phyloP scores from a whole-genome alignment of 768 basidiomycete genomes.

The Termitomyces sp. region DNA sequence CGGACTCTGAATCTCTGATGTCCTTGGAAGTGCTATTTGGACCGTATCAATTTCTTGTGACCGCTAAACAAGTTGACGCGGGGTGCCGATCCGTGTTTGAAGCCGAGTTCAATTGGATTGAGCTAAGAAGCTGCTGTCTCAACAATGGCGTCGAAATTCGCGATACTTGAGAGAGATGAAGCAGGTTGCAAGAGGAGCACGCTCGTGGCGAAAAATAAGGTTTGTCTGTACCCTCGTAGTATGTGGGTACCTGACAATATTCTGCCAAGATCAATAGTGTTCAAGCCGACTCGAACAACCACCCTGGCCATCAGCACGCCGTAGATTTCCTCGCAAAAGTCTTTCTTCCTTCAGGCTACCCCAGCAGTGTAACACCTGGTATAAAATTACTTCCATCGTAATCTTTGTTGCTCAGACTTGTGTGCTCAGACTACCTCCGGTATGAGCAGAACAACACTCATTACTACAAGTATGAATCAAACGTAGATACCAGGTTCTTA shows the following conservation, averaged over 20 bases:
- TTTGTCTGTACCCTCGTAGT: constrained; percentile 1
- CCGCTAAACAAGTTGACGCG: too few species aligned
- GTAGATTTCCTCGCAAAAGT: constrained; percentile 35
- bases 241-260: not conserved
- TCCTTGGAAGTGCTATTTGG: too few species aligned
- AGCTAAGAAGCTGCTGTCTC: not conserved
- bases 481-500: constrained; percentile 60
- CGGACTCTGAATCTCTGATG: too few species aligned
- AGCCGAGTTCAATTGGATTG: not conserved
- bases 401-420: not conserved
- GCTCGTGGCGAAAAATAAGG: constrained; percentile 7
- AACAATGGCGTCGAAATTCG: not conserved
- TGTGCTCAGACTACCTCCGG: constrained; percentile 48
- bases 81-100: not conserved
- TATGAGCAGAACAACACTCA: constrained; percentile 20
- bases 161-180: constrained; percentile 17
- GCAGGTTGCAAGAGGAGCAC: constrained; percentile 13
- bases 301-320: constrained; percentile 2
- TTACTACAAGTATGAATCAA: constrained; percentile 3
- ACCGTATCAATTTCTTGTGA: too few species aligned
- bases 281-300: not conserved
- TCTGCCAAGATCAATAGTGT: constrained; percentile 5
- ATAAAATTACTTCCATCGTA: constrained; percentile 1
- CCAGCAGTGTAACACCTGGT: constrained; percentile 58
- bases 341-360: constrained; percentile 62